Evolutionary conservation across 2,329 filamentous ascomycete genomes (phyloP), one percentile per base, ranked within the genome.

Genomic region (Lachnellula cervina): DNA sequence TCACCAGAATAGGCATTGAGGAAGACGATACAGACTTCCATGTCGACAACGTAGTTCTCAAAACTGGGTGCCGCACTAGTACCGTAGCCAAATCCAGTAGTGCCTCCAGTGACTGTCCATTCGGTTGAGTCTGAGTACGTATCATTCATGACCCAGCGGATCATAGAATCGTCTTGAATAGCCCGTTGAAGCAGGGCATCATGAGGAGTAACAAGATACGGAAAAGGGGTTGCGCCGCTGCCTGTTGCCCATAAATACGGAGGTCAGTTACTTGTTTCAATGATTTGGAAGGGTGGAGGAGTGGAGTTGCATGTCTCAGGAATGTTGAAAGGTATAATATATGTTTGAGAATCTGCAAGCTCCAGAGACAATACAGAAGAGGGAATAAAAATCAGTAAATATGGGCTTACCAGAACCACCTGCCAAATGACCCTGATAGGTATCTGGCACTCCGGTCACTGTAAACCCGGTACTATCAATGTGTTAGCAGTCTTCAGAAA

Each of bases 1-100:
- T 97, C 92, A 43, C 91, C 91, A 2, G 86, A 81, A 68, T 90
- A 80, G 14, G 90, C 84, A 62, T 96, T 96, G 67, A 88, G 90
- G 65, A 96, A 97, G 14, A 96, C 90, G 37, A 97, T 52, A 82
- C 76, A 21, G 80, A 77, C 63, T 87, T 79, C 13, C 73, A 16
- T 16, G 34, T 16, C 34, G 14, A 16, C 14, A 73, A n/a, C 87
- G 72, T 1, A 93, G 71, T 0, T 68, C 74, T 64, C 83, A 73
- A 49, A 83, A 83, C 68, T 87, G 69, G 74, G 70, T 96, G 0
- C 44, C 13, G 34, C 14, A 16, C 34, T 16, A 5, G 9, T 16
- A 37, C 51, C 28, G 47, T 49, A 7, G 11, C 9, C 34, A 50
- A 32, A 56, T 46, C 52, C 56, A 52, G n/a, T 42, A 34, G 16